phyloP scores from a whole-genome alignment of 495 filamentous ascomycete genomes.

The Amphirosellinia nigrospora region DNA sequence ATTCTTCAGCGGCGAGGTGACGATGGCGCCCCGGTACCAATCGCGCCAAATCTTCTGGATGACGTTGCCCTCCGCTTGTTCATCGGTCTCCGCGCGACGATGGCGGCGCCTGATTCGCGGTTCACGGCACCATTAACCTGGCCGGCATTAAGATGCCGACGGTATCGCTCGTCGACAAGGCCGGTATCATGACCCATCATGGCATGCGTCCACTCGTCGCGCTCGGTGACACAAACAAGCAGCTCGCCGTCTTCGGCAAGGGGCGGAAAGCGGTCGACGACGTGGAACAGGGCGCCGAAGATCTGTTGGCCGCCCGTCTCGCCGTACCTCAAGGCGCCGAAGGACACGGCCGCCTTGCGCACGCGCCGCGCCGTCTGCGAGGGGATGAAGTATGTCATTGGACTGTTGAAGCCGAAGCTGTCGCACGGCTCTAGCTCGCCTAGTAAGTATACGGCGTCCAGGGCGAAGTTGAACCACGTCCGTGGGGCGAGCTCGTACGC shows the following conservation, averaged over 20 bases:
- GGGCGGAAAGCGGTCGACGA: slow-evolving; percentile 45
- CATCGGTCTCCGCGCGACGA: neutral
- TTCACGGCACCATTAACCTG: neutral
- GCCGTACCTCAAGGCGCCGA: slow-evolving; percentile 42
- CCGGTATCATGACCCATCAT: slow-evolving; percentile 30
- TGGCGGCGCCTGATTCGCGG: neutral
- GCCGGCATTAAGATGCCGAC: neutral
- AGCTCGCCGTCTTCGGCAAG: slow-evolving; percentile 29
- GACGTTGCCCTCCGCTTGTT: slow-evolving; percentile 35
- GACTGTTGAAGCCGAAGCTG: slow-evolving; percentile 47
- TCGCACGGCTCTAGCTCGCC: slow-evolving; percentile 52
- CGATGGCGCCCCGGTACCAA: slow-evolving; percentile 44
- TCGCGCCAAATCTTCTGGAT: slow-evolving; percentile 51
- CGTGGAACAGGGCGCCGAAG: slow-evolving; percentile 49
- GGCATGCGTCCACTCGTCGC: slow-evolving; percentile 39
- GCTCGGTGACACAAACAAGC: slow-evolving; percentile 39
- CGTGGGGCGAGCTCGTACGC: slow-evolving; percentile 34
- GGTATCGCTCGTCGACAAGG: slow-evolving; percentile 22
- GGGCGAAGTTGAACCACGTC: slow-evolving; percentile 49
- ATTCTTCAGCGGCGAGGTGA: slow-evolving; percentile 40
- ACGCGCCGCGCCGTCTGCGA: slow-evolving; percentile 45
- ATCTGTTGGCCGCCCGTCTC: slow-evolving; percentile 42
- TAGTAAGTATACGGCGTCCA: slow-evolving; percentile 46
- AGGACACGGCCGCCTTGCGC: slow-evolving; percentile 41
- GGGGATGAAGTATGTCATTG: slow-evolving; percentile 49